Base-by-base conservation (phyloP, 768 basidiomycete genomes). In the Suillus occidentalis region DNA sequence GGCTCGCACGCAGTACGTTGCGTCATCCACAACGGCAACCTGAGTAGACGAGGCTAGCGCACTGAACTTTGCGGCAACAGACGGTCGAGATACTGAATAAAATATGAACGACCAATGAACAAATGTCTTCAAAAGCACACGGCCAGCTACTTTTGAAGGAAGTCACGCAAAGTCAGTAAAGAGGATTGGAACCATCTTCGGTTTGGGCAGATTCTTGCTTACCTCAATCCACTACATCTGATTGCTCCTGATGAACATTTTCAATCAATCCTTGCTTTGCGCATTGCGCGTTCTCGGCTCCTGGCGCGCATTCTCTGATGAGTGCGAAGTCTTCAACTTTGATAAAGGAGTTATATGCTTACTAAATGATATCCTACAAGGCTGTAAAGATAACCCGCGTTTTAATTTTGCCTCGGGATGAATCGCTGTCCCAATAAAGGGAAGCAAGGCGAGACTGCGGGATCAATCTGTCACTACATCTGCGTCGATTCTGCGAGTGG, bases 231-330 rank as follows among this genome's bases (percentile, higher is more conserved):
- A 77, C 36, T 3, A 89, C 72, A 18, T 87, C 84, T 65, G 88
- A n/a, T n/a, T n/a, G n/a, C n/a, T n/a, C 76, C 31, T 72, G 75
- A 57, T 88, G 79, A n/a, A 87, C 72, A 8, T 77, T 78, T 59
- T 91, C 89, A 57, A 92, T 80, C 57, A n/a, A n/a, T n/a, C n/a
- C 89, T 75, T 87, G 80, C 9, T 71, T 56, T 85, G 86, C 39
- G 87, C 77, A 65, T 86, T 78, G 62, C 84, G 75, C 12, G 87
- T 72, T 72, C 75, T 83, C 60, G 91, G 77, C 22, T 82, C 86
- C 2, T 79, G 79, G 61, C 89, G 80, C 6, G 88, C 82, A n/a
- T 68, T 85, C 83, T 63, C 75, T 74, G n/a, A 83, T 83, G 68
- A 90, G 90, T 64, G 86, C 82, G 66, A 83, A 81, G 59, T 67